These are phyloP conservation scores for Chaetomiaceae sp. DNA, from an alignment of 2,329 filamentous ascomycete genomes.

Conservation along the genomic window DNA sequence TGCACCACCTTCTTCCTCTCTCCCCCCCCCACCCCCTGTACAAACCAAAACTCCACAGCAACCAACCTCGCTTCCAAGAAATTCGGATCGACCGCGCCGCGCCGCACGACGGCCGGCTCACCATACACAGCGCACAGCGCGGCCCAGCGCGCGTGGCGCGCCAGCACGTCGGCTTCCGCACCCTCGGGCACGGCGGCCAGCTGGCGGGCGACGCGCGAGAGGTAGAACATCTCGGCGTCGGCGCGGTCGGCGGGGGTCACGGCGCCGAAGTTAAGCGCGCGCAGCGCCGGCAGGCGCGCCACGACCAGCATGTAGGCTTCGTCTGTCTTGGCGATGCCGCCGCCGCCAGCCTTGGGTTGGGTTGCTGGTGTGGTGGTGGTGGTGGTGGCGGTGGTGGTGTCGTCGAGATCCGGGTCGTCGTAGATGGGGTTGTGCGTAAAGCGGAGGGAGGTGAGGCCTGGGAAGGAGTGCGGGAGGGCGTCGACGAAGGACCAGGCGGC, in stretches of 20 bases:
- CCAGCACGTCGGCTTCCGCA: constrained; percentile 50
- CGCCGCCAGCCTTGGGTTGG: constrained; percentile 27
- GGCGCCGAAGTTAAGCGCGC: constrained; percentile 64
- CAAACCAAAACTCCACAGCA: constrained; percentile 50
- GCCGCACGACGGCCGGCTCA: constrained; percentile 57
- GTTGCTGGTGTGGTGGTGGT: constrained; percentile 7
- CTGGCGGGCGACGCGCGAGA: constrained; percentile 74
- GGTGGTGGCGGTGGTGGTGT: constrained; percentile 17
- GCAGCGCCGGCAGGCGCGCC: constrained; percentile 63
- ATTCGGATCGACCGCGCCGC: constrained; percentile 59
- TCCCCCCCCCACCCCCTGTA: constrained; percentile 11
- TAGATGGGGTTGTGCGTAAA: constrained; percentile 85
- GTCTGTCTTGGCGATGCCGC: constrained; percentile 52
- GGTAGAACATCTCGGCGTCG: constrained; percentile 91
- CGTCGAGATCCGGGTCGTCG: constrained; percentile 39
- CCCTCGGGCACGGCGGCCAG: constrained; percentile 47
- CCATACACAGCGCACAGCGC: constrained; percentile 74
- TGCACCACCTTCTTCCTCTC: constrained; percentile 29
- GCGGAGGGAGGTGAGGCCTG: constrained; percentile 67
- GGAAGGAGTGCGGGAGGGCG: constrained; percentile 59
- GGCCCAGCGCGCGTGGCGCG: constrained; percentile 62
- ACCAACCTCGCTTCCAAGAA: constrained; percentile 76
- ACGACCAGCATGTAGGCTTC: constrained; percentile 87
- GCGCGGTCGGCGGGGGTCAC: constrained; percentile 68
- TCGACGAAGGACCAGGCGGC: constrained; percentile 69